Percentiles rank a stretch among this genome's conserved stretches.
Conservation (phyloP, 2,329 filamentous ascomycete species). For the Fragosphaeria purpurea region DNA sequence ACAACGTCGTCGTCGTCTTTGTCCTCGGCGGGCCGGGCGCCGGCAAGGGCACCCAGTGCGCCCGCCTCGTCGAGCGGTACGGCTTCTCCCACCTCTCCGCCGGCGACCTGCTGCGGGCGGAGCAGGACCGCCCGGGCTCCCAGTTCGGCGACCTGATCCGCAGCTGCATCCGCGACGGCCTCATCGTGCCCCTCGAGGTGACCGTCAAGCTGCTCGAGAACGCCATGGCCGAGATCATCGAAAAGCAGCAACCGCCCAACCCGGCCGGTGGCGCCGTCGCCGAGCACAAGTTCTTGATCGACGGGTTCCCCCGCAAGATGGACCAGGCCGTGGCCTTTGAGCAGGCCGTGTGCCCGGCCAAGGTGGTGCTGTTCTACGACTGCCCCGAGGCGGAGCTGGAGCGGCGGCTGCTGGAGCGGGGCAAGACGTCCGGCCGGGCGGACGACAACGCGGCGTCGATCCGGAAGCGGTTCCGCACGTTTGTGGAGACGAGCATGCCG, state of each 20-base stretch:
- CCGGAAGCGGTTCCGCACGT: conserved; percentile 89
- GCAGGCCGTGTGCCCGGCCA: conserved; percentile 70
- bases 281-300: conserved; percentile 59
- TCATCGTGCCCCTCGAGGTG: conserved; percentile 98
- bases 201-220: conserved; percentile 90
- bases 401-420: conserved; percentile 70
- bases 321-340: conserved; percentile 96
- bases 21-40: conserved; percentile 92
- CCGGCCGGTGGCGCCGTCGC: conserved; percentile 3
- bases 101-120: conserved; percentile 84
- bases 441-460: conserved; percentile 96
- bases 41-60: conserved; percentile 94
- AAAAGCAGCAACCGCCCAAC: conserved; percentile 26
- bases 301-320: conserved; percentile 90
- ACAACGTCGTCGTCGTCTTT: conserved; percentile 85
- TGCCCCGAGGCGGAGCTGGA: conserved; percentile 87
- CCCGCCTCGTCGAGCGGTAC: conserved; percentile 75
- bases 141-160: conserved; percentile 91
- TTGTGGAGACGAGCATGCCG: conserved; percentile 94
- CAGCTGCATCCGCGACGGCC: conserved; percentile 84
- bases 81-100: conserved; percentile 89
- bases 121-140: conserved; percentile 77
- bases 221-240: conserved; percentile 67
- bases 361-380: conserved; percentile 87
- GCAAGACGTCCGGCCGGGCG: conserved; percentile 80